These are phyloP conservation scores for Aspergillus pseudoviridinutans DNA, from an alignment of 2,329 filamentous ascomycete species.

Conservation along the genomic window DNA sequence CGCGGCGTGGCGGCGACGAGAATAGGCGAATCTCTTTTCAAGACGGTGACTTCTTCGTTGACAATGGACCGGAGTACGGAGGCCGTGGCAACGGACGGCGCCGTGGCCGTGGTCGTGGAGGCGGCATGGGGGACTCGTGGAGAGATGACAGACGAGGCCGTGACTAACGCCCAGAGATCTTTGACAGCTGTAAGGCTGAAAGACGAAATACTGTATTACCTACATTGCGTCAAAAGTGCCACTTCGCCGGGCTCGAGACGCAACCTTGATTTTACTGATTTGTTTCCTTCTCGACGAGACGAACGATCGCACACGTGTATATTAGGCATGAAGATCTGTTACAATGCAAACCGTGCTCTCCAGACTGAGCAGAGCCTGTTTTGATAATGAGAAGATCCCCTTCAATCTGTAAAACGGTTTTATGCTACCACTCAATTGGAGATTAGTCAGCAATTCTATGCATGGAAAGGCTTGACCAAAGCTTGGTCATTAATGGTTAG, in stretches of 20 bases:
- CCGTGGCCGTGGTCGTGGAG: constrained; percentile 29
- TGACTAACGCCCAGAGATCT: constrained; percentile 1
- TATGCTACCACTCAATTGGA: not conserved
- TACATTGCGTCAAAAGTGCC: not conserved
- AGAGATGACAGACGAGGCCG: constrained; percentile 9
- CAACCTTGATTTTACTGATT: not conserved
- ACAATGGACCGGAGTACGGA: constrained; percentile 64
- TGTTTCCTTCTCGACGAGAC: not conserved
- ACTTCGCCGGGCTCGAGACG: not conserved
- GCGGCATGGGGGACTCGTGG: constrained; percentile 22
- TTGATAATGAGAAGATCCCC: not conserved
- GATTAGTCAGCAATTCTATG: not conserved
- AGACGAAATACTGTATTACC: not conserved
- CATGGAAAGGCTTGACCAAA: constrained; percentile 11
- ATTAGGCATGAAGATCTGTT: not conserved
- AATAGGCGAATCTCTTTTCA: constrained; percentile 73
- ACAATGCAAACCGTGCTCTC: not conserved
- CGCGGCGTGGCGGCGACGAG: constrained; percentile 45
- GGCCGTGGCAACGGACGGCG: constrained; percentile 35
- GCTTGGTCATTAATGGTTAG: constrained; percentile 8
- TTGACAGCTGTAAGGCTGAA: not conserved
- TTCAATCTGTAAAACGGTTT: not conserved
- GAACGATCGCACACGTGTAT: not conserved
- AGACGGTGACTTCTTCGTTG: constrained; percentile 61
- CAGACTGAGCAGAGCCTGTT: not conserved